phyloP scores from a whole-genome alignment of 768 basidiomycete species.

The Asterophora parasitica region DNA sequence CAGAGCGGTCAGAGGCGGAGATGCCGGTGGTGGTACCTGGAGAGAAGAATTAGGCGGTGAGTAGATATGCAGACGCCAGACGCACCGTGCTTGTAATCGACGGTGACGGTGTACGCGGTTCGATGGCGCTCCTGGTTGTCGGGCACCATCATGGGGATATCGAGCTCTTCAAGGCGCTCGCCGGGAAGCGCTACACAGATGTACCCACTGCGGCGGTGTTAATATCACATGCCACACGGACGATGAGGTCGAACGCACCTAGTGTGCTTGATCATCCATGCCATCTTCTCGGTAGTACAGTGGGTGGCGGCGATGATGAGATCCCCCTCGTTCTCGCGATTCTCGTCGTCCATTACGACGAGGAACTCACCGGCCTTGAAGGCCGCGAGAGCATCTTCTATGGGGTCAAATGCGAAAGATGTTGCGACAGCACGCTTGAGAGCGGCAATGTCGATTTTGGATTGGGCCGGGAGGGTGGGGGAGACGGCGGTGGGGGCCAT shows the following conservation, averaged over 20 bases:
- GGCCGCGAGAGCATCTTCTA: constrained; percentile 75
- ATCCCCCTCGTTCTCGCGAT: constrained; percentile 96
- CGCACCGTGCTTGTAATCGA: constrained; percentile 87
- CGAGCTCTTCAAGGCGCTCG: constrained; percentile 68
- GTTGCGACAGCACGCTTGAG: constrained; percentile 28
- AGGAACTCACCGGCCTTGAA: constrained; percentile 83
- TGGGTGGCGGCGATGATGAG: constrained; percentile 82
- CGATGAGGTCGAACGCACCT: constrained; percentile 50
- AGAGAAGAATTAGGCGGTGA: constrained; percentile 6
- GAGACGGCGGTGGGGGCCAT: constrained; percentile 14
- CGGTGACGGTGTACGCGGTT: constrained; percentile 94
- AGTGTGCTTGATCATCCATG: constrained; percentile 96
- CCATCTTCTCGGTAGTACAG: constrained; percentile 95
- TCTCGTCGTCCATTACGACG: constrained; percentile 97
- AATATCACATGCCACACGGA: neutral
- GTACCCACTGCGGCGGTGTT: constrained; percentile 65
- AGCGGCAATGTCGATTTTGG: neutral
- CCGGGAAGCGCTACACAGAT: constrained; percentile 84
- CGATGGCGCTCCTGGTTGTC: constrained; percentile 85
- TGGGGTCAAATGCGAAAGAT: constrained; percentile 67
- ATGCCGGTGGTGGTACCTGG: constrained; percentile 93
- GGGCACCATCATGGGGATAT: constrained; percentile 92
- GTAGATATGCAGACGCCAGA: constrained; percentile 15
- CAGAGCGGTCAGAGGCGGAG: constrained; percentile 89
- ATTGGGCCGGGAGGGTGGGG: neutral